phyloP scores from a whole-genome alignment of 345 rosid genomes.

The Linum tenue region DNA sequence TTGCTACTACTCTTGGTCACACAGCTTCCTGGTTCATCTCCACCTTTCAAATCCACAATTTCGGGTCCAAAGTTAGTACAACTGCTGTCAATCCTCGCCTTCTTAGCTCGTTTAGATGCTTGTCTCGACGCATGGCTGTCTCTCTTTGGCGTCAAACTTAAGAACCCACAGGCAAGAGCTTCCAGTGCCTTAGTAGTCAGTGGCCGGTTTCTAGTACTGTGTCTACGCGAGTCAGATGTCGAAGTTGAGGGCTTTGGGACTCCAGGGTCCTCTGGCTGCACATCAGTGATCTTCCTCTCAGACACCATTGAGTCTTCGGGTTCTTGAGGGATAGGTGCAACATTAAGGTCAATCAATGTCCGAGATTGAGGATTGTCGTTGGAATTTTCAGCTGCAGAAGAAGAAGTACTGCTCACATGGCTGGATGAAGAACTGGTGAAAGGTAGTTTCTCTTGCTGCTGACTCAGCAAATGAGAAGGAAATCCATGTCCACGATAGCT shows the following conservation, averaged over 20 bases:
- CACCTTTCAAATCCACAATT: constrained; percentile 8
- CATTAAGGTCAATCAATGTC: constrained; percentile 40
- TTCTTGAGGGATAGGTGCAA: constrained; percentile 30
- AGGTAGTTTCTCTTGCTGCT: constrained; percentile 23
- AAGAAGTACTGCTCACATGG: constrained; percentile 9
- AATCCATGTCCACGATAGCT: constrained; percentile 5
- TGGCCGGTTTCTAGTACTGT: constrained; percentile 46
- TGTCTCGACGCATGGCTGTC: constrained; percentile 13
- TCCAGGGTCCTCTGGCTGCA: constrained; percentile 4
- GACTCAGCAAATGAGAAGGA: constrained; percentile 11
- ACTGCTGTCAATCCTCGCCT: not conserved
- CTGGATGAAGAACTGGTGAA: constrained; percentile 20
- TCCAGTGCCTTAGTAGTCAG: constrained; percentile 50
- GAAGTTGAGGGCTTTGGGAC: not conserved
- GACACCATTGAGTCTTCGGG: constrained; percentile 14
- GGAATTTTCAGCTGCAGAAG: constrained; percentile 12
- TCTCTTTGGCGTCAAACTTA: constrained; percentile 30
- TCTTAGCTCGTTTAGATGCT: constrained; percentile 19
- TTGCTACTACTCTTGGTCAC: constrained; percentile 7
- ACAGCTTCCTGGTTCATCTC: constrained; percentile 5
- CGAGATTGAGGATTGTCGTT: constrained; percentile 20
- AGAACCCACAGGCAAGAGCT: constrained; percentile 41
- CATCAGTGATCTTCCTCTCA: constrained; percentile 6
- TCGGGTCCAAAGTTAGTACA: constrained; percentile 5
- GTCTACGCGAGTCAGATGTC: constrained; percentile 27